These are phyloP conservation scores for Chenopodium formosanum DNA, from an alignment of 148 eudicot species.

Conservation along the genomic window DNA sequence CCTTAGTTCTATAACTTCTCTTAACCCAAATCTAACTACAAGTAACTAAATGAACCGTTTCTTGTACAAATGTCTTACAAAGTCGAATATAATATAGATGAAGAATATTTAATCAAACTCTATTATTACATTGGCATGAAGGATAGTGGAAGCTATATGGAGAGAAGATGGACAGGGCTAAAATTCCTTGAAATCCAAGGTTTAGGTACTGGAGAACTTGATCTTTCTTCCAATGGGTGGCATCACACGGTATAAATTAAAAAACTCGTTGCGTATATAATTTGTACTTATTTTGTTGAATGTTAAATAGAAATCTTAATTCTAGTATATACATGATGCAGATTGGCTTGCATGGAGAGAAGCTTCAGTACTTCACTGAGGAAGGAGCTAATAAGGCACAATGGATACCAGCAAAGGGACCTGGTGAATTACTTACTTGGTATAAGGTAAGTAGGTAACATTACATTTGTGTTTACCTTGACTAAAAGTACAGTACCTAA, in stretches of 20 bases:
- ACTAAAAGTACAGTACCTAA: no score
- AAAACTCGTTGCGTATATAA: neutral
- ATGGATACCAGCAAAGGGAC: conserved; percentile 51
- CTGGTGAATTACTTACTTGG: conserved; percentile 60
- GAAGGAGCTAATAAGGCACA: conserved; percentile 52
- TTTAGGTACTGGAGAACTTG: conserved; percentile 73
- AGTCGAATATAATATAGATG: neutral
- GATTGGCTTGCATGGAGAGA: conserved; percentile 70
- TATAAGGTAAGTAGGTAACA: conserved; percentile 54
- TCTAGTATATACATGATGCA: conserved; percentile 19
- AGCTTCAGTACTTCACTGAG: conserved; percentile 47
- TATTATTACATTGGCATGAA: conserved; percentile 22
- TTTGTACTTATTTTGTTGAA: neutral
- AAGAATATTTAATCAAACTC: neutral
- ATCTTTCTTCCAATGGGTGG: conserved; percentile 64
- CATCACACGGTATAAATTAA: conserved; percentile 52
- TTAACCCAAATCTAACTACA: neutral
- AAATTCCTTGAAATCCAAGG: conserved; percentile 55
- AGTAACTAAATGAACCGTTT: neutral
- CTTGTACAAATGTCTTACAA: neutral
- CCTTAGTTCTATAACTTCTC: neutral
- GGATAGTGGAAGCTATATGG: conserved; percentile 92
- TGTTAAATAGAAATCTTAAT: neutral
- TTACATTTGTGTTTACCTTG: no score
- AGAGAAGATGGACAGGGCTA: conserved; percentile 70